Percentiles rank a stretch among this genome's conserved stretches.
These are phyloP conservation scores for Penicillium capsulatum DNA, from an alignment of 2,329 filamentous ascomycete species.

Conservation along the genomic window DNA sequence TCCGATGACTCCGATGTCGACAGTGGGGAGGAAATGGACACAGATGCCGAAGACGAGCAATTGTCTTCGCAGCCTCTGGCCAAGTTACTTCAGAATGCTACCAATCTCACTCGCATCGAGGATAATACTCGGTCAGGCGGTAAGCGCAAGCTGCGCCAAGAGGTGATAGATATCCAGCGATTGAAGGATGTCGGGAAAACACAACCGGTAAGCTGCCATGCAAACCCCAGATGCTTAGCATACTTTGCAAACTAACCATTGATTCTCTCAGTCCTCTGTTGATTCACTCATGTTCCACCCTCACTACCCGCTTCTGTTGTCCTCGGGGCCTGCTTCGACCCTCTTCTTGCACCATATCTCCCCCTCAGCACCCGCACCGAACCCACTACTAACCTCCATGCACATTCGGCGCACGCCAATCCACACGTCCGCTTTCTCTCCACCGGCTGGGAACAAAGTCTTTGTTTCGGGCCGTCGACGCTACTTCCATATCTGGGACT, in stretches of 20 bases:
- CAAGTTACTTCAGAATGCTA: constrained; percentile 70
- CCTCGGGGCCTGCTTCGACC: constrained; percentile 78
- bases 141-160: constrained; percentile 72
- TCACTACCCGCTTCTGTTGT: constrained; percentile 79
- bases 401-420: constrained; percentile 83
- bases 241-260: constrained; percentile 8
- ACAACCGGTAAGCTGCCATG: constrained; percentile 60
- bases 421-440: constrained; percentile 74
- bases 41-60: constrained; percentile 56
- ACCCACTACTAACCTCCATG: constrained; percentile 84
- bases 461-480: constrained; percentile 82
- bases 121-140: constrained; percentile 50
- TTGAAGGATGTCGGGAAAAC: constrained; percentile 77
- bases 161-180: constrained; percentile 85
- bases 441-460: constrained; percentile 68
- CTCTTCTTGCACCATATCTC: constrained; percentile 87
- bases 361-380: constrained; percentile 70
- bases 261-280: constrained; percentile 58
- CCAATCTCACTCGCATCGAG: constrained; percentile 55
- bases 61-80: constrained; percentile 73
- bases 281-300: constrained; percentile 87
- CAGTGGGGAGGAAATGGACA: constrained; percentile 54
- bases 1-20: constrained; percentile 37
- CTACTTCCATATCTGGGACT: constrained; percentile 94
- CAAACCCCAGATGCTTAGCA: not conserved